Evolutionary conservation across 2,329 filamentous ascomycete genomes (phyloP), one percentile per base, ranked within the genome.

Genomic region (Fusarium devonianum): DNA sequence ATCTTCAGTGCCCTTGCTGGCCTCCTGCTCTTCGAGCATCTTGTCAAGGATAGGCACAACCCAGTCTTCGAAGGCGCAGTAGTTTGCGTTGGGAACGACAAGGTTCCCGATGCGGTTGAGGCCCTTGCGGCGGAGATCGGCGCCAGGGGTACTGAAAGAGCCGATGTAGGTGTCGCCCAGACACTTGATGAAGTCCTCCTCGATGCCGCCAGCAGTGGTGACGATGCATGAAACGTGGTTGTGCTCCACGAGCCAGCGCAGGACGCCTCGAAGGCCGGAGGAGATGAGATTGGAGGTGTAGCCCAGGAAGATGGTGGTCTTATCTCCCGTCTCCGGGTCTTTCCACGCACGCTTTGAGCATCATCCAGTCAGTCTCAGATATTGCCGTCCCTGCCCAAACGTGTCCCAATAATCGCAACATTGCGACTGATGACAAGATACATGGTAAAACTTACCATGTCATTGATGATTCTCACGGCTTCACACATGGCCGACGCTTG

Each of bases 171-270:
- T 99, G 41, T 91, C 87, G 9, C 89, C 94, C 3, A 99, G 85
- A 66, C 94, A 99, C 77, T 99, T 99, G 81, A 99, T 99, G 49
- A 99, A 86, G 73, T 99, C 94, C 71, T 99, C 94, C 73, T 99
- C 94, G 41, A 99, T 84, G 38, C 94, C 94, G 33, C 94, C 94
- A 0, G 94, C 94, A 0, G 94, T 96, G 17, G 94, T 96, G 53
- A 99, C 94, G 66, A 99, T 90, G 60, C 88, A 89, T 1, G 91
- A 94, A 56, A 99, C 86, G 69, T 97, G 92, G 56, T 86, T 87
- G 75, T 99, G 92, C 75, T 97, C 84, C 33, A 95, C 92, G 1
- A 99, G 84, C 76, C 92, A 99, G 47, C 94, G 89, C 59, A 99
- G 78, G 25, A 92, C 92, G 60, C 96, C 92, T 43, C 94, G 85